Conservation (phyloP, 345 rosid genomes). For the Eucalyptus tenuipes region DNA sequence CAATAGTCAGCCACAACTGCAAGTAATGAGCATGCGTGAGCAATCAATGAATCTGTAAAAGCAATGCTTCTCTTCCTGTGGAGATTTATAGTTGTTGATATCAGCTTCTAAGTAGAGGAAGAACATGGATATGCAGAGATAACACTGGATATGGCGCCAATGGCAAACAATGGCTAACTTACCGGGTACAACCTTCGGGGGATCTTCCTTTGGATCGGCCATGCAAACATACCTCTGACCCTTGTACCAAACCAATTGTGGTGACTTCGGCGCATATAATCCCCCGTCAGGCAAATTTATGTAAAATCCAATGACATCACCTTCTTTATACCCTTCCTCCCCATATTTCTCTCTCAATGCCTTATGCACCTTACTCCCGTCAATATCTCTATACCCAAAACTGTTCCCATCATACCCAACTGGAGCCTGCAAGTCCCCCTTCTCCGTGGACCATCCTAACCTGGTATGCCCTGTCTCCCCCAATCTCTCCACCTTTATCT, state of each 20-base stretch:
- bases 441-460: constrained; percentile 92
- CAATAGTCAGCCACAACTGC: not conserved
- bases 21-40: not conserved
- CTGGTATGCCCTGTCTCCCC: constrained; percentile 94
- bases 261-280: constrained; percentile 57
- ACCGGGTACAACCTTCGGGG: constrained; percentile 80
- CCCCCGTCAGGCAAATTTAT: constrained; percentile 84
- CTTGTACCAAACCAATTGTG: constrained; percentile 73
- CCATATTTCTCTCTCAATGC: constrained; percentile 85
- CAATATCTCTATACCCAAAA: constrained; percentile 87
- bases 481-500: constrained; percentile 59
- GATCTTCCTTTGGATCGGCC: constrained; percentile 76
- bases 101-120: not conserved
- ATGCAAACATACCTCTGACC: constrained; percentile 80
- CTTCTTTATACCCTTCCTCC: constrained; percentile 84
- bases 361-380: constrained; percentile 96
- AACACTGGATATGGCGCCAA: not conserved
- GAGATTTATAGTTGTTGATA: not conserved
- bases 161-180: constrained; percentile 2
- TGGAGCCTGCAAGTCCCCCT: constrained; percentile 95
- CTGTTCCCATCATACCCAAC: constrained; percentile 92
- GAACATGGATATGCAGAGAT: not conserved
- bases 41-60: not conserved
- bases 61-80: not conserved
- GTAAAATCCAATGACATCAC: constrained; percentile 87